Percentiles rank a stretch among this genome's conserved stretches.
Conservation (phyloP, 2,329 filamentous ascomycete species). For the Colletotrichum spinosum region DNA sequence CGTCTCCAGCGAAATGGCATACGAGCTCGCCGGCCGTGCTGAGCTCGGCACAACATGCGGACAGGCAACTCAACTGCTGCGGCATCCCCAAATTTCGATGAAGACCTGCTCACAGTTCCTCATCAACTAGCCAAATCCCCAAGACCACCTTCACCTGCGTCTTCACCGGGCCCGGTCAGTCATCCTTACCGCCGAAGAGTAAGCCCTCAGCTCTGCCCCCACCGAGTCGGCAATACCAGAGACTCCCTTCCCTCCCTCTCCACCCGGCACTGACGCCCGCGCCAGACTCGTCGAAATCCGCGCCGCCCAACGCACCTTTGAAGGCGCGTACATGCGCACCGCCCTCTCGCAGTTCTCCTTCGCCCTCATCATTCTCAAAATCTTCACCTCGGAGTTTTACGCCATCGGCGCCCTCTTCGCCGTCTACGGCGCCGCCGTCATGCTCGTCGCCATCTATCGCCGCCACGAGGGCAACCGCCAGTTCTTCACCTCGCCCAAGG, state of each 20-base stretch:
- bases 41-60: no score
- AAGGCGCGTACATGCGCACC: slow-evolving; percentile 96
- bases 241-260: no score
- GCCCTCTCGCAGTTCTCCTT: slow-evolving; percentile 96
- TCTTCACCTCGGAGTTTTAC: slow-evolving; percentile 97
- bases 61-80: no score
- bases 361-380: slow-evolving; percentile 92
- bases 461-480: slow-evolving; percentile 93
- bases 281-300: slow-evolving; percentile 87
- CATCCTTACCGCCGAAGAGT: slow-evolving; percentile 82
- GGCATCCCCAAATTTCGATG: no score
- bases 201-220: slow-evolving; percentile 44
- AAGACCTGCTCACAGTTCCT: background rate
- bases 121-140: slow-evolving; percentile 69
- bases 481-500: slow-evolving; percentile 76
- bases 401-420: slow-evolving; percentile 96
- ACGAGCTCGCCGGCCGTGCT: no score
- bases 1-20: slow-evolving; percentile 1
- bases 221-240: background rate
- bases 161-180: slow-evolving; percentile 87
- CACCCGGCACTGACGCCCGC: background rate
- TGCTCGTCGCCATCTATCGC: slow-evolving; percentile 86
- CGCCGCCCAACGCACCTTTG: slow-evolving; percentile 94
- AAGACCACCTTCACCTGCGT: slow-evolving; percentile 81
- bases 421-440: slow-evolving; percentile 86